Conservation (phyloP, 1,284 basidiomycete species). For the Papiliotrema terrestris region DNA sequence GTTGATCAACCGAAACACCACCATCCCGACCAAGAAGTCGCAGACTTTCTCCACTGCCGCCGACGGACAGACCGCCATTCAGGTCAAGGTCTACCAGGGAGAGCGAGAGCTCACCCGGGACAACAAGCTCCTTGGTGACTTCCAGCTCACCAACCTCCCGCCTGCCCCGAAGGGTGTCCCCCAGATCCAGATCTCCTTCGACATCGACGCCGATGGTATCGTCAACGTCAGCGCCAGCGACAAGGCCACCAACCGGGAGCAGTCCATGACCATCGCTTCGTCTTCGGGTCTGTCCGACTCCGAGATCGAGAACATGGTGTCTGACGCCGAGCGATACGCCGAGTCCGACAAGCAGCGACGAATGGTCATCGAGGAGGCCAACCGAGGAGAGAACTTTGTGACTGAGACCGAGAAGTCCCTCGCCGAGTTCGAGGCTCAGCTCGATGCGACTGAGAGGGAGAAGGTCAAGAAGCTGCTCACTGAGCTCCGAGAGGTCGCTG, state of each 20-base stretch:
- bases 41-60: conserved; percentile 98
- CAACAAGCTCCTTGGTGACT: conserved; percentile 99
- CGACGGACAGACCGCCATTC: conserved; percentile 91
- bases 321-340: conserved; percentile 89
- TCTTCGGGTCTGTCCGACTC: conserved; percentile 94
- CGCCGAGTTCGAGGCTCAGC: conserved; percentile 95
- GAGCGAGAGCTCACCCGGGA: conserved; percentile 91
- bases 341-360: conserved; percentile 87
- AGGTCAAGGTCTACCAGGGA: conserved; percentile 97
- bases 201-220: conserved; percentile 98
- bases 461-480: conserved; percentile 82
- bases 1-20: conserved; percentile 92
- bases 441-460: conserved; percentile 86
- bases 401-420: conserved; percentile 94
- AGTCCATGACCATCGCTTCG: conserved; percentile 77
- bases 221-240: conserved; percentile 95
- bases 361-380: conserved; percentile 89
- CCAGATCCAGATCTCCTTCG: conserved; percentile 98
- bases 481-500: conserved; percentile 85
- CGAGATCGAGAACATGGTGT: conserved; percentile 96
- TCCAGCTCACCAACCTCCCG: conserved; percentile 96
- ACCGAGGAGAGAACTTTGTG: conserved; percentile 93
- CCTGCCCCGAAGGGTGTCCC: conserved; percentile 96
- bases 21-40: conserved; percentile 99
- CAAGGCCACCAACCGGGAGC: conserved; percentile 96